A percentile compares a stretch with the other conserved stretches of the same genome.
These are phyloP conservation scores for Panicum virgatum DNA, from an alignment of 202 grass and related monocot species.

Conservation along the genomic window DNA sequence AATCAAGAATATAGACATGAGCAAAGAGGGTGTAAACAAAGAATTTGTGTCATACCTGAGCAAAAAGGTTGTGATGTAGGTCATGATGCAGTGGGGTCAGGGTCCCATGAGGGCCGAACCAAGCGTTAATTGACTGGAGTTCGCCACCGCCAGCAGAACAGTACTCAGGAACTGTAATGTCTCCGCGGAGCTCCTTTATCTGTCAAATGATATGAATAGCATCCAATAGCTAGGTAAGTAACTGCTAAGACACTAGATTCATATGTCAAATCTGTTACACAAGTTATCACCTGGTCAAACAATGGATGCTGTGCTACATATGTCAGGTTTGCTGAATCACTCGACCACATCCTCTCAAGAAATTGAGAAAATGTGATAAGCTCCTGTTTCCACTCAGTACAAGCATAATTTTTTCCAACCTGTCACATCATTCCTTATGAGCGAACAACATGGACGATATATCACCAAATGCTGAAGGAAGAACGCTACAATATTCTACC, in stretches of 20 bases:
- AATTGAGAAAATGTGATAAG: conserved; percentile 86
- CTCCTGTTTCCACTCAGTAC: conserved; percentile 80
- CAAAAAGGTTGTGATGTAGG: conserved; percentile 82
- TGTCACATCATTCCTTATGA: conserved; percentile 46
- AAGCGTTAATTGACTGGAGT: conserved; percentile 77
- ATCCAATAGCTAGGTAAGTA: conserved; percentile 26
- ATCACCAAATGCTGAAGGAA: conserved; percentile 18
- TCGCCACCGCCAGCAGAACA: conserved; percentile 83
- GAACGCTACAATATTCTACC: too few species aligned
- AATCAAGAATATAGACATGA: background rate
- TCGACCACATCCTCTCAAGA: conserved; percentile 68
- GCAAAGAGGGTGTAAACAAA: background rate
- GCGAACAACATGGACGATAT: conserved; percentile 12
- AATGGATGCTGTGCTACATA: conserved; percentile 87
- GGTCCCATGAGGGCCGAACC: conserved; percentile 76
- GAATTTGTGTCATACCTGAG: conserved; percentile 66
- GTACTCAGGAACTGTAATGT: conserved; percentile 84
- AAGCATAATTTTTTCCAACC: conserved; percentile 78
- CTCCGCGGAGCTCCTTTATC: conserved; percentile 77
- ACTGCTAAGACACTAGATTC: background rate
- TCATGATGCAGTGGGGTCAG: conserved; percentile 85
- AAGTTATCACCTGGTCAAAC: conserved; percentile 78
- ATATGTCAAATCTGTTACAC: conserved; percentile 5
- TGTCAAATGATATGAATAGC: conserved; percentile 41
- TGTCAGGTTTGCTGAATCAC: conserved; percentile 54